Evolutionary conservation across 2,329 filamentous ascomycete genomes (phyloP), one percentile per base, ranked within the genome.

Genomic region (Scytalidium sp.): DNA sequence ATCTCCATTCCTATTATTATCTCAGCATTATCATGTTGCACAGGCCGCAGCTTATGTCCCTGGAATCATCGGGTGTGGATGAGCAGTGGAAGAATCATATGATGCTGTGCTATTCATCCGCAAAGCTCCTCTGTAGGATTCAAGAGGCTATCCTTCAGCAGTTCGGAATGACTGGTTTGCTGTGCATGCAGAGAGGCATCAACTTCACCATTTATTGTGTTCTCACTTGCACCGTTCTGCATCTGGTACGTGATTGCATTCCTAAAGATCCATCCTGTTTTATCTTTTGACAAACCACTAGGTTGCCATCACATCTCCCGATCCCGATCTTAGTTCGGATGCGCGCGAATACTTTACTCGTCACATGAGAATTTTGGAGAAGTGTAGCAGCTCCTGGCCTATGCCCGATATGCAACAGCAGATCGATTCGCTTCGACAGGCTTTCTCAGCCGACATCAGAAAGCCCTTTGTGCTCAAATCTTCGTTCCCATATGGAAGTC

Each of bases 171-270:
- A 81, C 81, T 15, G 93, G 92, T 1, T 75, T 97, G 15, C 78
- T 94, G 59, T 95, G 87, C 70, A 97, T 97, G 93, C 87, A 93
- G 62, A 81, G 93, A 57, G 93, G 93, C 36, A 91, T 96, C 65
- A 96, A 92, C 68, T 97, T 96, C 63, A 90, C 90, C 5, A 90
- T 97, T n/a, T 97, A 97, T 64, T 84, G 86, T 49, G 84, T 96
- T 21, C 73, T 97, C 42, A 94, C 90, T 1, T 96, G 92, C 72
- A 92, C 93, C 20, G 92, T 97, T 70, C 79, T 97, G 48, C 92
- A 97, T 68, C 70, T 97, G 70, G 93, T 97, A 76, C 69, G 90
- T 80, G 44, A 22, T 39, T 43, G 45, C 47, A 27, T 23, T 41
- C 32, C 45, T 43, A 32, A 27, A 27, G 50, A 48, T 41, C 52